Evolutionary conservation across 441 rosid genomes (phyloP).

Genomic region (Populus hybrid): DNA sequence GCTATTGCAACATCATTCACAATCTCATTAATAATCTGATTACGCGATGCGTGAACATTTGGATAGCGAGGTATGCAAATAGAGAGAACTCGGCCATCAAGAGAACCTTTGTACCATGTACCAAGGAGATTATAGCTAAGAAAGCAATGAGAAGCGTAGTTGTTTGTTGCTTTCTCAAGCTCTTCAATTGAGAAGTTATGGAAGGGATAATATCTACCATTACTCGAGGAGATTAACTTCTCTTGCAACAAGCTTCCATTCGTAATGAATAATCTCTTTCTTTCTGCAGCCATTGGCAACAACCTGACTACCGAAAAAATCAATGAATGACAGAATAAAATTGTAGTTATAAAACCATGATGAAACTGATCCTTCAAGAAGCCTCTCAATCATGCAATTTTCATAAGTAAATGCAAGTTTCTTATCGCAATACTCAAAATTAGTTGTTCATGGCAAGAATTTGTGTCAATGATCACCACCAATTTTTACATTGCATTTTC

Average conservation of each 20-base stretch:
- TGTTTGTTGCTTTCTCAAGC: conserved; percentile 30
- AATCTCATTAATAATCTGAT: neutral
- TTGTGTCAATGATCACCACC: too few species aligned
- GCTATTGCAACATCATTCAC: conserved; percentile 23
- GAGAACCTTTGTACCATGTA: conserved; percentile 10
- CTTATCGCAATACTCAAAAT: too few species aligned
- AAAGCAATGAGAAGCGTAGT: conserved; percentile 18
- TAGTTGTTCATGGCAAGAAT: too few species aligned
- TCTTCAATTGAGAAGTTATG: conserved; percentile 32
- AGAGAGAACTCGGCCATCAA: neutral
- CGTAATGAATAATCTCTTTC: conserved; percentile 1
- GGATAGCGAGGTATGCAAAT: neutral
- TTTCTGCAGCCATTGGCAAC: neutral
- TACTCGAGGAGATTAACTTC: conserved; percentile 31
- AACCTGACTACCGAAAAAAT: too few species aligned
- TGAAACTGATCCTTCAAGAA: too few species aligned
- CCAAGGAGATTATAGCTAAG: accelerated
- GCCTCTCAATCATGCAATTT: too few species aligned
- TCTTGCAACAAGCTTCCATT: conserved; percentile 27
- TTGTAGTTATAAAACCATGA: too few species aligned
- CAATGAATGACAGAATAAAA: too few species aligned
- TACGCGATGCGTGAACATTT: neutral
- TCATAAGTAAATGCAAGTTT: too few species aligned
- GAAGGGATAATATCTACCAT: conserved; percentile 35
- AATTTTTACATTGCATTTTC: too few species aligned